Evolutionary conservation across 345 rosid genomes (phyloP), one percentile per base, ranked within the genome.

Genomic region (Trapa incisa): DNA sequence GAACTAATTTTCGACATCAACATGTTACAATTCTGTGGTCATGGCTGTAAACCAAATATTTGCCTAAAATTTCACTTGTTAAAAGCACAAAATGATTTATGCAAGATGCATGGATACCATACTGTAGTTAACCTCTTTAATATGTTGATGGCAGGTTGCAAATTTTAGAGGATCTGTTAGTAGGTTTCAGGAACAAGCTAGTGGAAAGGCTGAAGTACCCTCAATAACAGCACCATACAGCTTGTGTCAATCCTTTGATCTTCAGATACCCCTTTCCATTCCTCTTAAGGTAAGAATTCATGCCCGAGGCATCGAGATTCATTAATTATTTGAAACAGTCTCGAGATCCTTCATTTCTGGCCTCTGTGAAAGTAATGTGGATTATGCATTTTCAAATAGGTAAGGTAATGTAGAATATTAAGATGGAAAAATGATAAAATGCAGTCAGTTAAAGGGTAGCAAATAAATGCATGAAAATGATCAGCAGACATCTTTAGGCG

Each of bases 161-260:
- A 86, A 95, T 77, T 80, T 86, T 65, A 83, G 99, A 38, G 99
- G 96, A 68, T 89, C 99, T 37, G 77, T 87, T 37, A 87, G 97
- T 74, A 76, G 89, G 74, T 94, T 89, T 76, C 99, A 84, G 75
- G 96, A 94, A 71, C 95, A 94, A 83, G 88, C 92, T 71, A 88
- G 89, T 72, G 80, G 87, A 69, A 86, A 86, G 68, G 82, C 76
- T 69, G 86, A 75, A 72, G 79, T 89, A 47, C 54, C 89, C 45
- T 85, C 96, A 35, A 87, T 94, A 22, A 69, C 72, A 2, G 97
- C 78, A 57, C 90, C 96, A 2, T 84, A 58, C 84, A 80, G 73
- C 62, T 85, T 94, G 57, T 89, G 97, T 69, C 86, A 73, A 73
- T 70, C 92, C 61, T 91, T 94, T 74, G 83, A 83, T 78, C 76